Evolutionary conservation across 345 rosid species (phyloP).

Genomic region (Brassica carinata): DNA sequence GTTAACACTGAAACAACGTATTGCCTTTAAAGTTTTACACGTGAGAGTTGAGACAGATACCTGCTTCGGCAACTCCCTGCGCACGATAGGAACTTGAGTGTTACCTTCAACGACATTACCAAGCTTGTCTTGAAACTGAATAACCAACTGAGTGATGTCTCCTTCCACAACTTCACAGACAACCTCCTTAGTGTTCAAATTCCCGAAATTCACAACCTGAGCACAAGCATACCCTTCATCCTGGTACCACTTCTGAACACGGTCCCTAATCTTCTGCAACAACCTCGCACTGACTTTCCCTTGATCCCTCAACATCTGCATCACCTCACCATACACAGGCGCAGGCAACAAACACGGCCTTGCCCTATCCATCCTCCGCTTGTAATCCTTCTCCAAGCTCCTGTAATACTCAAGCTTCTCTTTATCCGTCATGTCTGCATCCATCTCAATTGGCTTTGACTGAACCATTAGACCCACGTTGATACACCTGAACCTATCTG

Average conservation of each 20-base stretch:
- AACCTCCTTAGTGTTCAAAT: slow-evolving; percentile 88
- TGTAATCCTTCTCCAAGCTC: slow-evolving; percentile 87
- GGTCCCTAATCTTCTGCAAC: slow-evolving; percentile 91
- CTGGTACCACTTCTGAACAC: slow-evolving; percentile 95
- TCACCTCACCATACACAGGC: slow-evolving; percentile 61
- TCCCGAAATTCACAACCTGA: slow-evolving; percentile 95
- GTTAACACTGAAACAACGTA: slow-evolving; percentile 2
- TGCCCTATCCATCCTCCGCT: slow-evolving; percentile 76
- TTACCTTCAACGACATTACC: slow-evolving; percentile 96
- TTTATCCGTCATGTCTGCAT: slow-evolving; percentile 92
- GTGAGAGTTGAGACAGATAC: no score
- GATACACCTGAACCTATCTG: slow-evolving; percentile 82
- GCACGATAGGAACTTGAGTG: slow-evolving; percentile 73
- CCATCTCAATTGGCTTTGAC: slow-evolving; percentile 87
- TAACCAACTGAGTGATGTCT: slow-evolving; percentile 75
- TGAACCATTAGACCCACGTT: slow-evolving; percentile 88
- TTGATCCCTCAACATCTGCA: slow-evolving; percentile 71
- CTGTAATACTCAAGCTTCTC: slow-evolving; percentile 85
- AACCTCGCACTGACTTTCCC: slow-evolving; percentile 90
- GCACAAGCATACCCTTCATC: slow-evolving; percentile 99
- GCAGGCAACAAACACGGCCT: slow-evolving; percentile 77
- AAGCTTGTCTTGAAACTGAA: slow-evolving; percentile 92
- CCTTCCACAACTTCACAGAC: slow-evolving; percentile 99
- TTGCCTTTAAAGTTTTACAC: not conserved
- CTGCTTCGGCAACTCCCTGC: slow-evolving; percentile 54